Evolutionary conservation across 352 stramenopile genomes (phyloP).

Genomic region (Phytophthora ohioensis): DNA sequence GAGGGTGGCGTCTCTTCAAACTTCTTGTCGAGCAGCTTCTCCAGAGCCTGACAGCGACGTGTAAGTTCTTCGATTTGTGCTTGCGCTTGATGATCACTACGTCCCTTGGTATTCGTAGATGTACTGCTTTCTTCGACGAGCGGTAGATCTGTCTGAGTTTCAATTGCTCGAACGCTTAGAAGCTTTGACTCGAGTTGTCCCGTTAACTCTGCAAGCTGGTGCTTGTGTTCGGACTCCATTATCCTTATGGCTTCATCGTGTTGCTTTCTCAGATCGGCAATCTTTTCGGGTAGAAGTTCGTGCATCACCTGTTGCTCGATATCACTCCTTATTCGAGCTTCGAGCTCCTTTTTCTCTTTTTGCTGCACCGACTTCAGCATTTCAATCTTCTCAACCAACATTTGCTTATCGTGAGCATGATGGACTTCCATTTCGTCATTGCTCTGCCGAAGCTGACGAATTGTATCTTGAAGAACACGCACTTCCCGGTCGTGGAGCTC

Average conservation of each 20-base stretch:
- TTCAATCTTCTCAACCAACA: slow-evolving; percentile 13
- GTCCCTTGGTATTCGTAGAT: background rate
- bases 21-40: slow-evolving; percentile 65
- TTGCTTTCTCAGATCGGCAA: slow-evolving; percentile 16
- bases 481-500: slow-evolving; percentile 39
- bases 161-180: slow-evolving; percentile 12
- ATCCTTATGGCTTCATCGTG: slow-evolving; percentile 30
- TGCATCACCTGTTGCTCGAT: slow-evolving; percentile 19
- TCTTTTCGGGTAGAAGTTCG: slow-evolving; percentile 15
- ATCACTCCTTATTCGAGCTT: slow-evolving; percentile 21
- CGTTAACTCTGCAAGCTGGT: slow-evolving; percentile 31
- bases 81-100: slow-evolving; percentile 23
- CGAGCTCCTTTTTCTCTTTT: slow-evolving; percentile 14
- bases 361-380: slow-evolving; percentile 13
- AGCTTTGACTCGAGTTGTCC: slow-evolving; percentile 20
- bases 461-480: slow-evolving; percentile 29
- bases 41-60: slow-evolving; percentile 57
- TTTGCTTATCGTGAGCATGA: slow-evolving; percentile 21
- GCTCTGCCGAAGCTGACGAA: slow-evolving; percentile 25
- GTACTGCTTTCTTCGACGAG: slow-evolving; percentile 2
- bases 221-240: slow-evolving; percentile 36
- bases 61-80: slow-evolving; percentile 52
- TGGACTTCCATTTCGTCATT: slow-evolving; percentile 19
- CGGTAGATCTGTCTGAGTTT: slow-evolving; percentile 34
- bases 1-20: slow-evolving; percentile 52